A percentile compares a stretch with the other conserved stretches of the same genome.
phyloP scores from a whole-genome alignment of 2,329 filamentous ascomycete species.

The Stagonosporopsis cucurbitacearum region DNA sequence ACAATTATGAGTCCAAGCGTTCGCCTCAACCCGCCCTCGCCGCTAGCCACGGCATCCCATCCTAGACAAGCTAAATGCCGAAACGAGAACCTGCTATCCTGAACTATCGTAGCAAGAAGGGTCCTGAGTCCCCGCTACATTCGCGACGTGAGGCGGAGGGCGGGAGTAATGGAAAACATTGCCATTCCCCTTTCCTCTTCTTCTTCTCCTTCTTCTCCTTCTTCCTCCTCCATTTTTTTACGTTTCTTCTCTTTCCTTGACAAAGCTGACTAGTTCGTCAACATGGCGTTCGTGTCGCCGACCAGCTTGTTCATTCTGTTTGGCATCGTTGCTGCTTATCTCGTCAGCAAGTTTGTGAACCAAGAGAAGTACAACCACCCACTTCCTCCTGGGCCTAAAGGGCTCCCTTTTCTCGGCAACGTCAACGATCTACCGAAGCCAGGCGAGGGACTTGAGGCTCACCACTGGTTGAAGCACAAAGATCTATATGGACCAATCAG shows the following conservation, averaged over 20 bases:
- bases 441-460: conserved; percentile 46
- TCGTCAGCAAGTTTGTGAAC: conserved; percentile 17
- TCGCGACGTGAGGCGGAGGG: conserved; percentile 3
- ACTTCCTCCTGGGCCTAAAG: conserved; percentile 60
- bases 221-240: neutral
- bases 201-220: neutral
- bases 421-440: conserved; percentile 55
- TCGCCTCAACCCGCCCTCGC: conserved; percentile 16
- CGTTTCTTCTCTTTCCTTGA: no score
- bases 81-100: conserved; percentile 7
- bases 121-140: neutral
- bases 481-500: conserved; percentile 44
- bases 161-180: neutral
- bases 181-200: no score
- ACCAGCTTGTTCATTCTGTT: conserved; percentile 32
- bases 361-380: conserved; percentile 23
- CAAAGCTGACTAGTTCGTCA: neutral
- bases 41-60: conserved; percentile 9
- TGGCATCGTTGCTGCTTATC: conserved; percentile 18
- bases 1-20: conserved; percentile 1
- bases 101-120: conserved; percentile 4
- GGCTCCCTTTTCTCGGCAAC: conserved; percentile 59
- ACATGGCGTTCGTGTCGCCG: conserved; percentile 14
- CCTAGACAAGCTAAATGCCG: conserved; percentile 12
- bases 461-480: conserved; percentile 56